These are phyloP conservation scores for Cercospora berteroae DNA, from an alignment of 2,329 filamentous ascomycete genomes.

Conservation along the genomic window DNA sequence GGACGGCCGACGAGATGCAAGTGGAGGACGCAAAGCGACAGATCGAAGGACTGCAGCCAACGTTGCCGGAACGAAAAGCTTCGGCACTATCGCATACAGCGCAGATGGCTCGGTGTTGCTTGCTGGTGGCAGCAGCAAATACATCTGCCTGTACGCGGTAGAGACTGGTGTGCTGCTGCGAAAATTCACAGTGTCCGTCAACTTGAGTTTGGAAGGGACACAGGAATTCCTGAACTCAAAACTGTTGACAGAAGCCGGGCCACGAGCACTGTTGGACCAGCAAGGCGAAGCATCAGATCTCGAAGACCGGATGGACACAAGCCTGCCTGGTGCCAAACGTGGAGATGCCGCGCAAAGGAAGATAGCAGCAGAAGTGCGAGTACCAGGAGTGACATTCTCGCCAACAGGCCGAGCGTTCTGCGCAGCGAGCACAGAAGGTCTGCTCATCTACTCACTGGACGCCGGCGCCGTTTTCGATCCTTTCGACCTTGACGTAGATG, in stretches of 20 bases:
- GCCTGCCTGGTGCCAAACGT: conserved; percentile 80
- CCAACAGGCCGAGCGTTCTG: conserved; percentile 89
- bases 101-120: conserved; percentile 87
- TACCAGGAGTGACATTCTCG: conserved; percentile 80
- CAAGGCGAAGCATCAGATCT: conserved; percentile 84
- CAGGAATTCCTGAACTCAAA: conserved; percentile 96
- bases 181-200: conserved; percentile 93
- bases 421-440: conserved; percentile 88
- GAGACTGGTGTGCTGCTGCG: conserved; percentile 86
- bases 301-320: conserved; percentile 76
- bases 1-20: conserved; percentile 87
- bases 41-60: conserved; percentile 92
- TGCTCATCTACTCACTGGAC: conserved; percentile 91
- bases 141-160: conserved; percentile 96
- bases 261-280: conserved; percentile 79
- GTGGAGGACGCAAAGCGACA: conserved; percentile 81
- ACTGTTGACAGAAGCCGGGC: conserved; percentile 84
- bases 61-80: conserved; percentile 83
- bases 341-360: conserved; percentile 80
- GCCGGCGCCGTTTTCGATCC: conserved; percentile 84
- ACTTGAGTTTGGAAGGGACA: conserved; percentile 91
- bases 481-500: conserved; percentile 90
- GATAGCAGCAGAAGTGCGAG: conserved; percentile 76
- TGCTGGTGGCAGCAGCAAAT: conserved; percentile 94
- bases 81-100: conserved; percentile 84